A percentile compares a stretch with the other conserved stretches of the same genome.
These are phyloP conservation scores for Saccharomyces paradoxus DNA, from an alignment of 805 yeast genomes.

Conservation along the genomic window DNA sequence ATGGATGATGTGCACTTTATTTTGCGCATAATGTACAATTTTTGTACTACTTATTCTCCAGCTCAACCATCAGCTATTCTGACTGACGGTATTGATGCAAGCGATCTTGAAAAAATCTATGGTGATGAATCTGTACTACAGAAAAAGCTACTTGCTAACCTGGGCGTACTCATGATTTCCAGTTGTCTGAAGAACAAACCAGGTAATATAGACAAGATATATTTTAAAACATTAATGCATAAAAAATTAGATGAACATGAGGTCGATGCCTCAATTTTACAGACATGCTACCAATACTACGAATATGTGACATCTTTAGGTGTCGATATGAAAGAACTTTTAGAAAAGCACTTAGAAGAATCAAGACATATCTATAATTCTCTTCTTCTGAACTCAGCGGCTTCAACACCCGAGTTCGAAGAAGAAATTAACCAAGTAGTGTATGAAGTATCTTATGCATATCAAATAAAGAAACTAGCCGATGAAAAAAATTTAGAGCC, in stretches of 20 bases:
- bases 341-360: conserved; percentile 31
- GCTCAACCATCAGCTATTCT: conserved; percentile 34
- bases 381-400: not conserved
- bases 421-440: conserved; percentile 31
- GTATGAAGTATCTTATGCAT: conserved; percentile 34
- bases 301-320: conserved; percentile 55
- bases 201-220: conserved; percentile 20
- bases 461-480: conserved; percentile 24
- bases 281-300: conserved; percentile 27
- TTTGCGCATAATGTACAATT: conserved; percentile 53
- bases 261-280: conserved; percentile 24
- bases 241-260: conserved; percentile 16
- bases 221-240: conserved; percentile 15
- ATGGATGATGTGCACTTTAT: conserved; percentile 33
- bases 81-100: conserved; percentile 17
- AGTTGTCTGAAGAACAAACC: conserved; percentile 29
- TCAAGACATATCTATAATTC: conserved; percentile 36
- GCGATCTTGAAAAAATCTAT: conserved; percentile 34
- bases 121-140: conserved; percentile 57
- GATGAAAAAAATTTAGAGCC: conserved; percentile 23
- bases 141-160: conserved; percentile 51
- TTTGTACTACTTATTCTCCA: conserved; percentile 49
- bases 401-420: conserved; percentile 7
- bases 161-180: conserved; percentile 46
- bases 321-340: conserved; percentile 39